These are phyloP conservation scores for Cladosporium sp. DNA, from an alignment of 2,329 filamentous ascomycete genomes.

Conservation along the genomic window DNA sequence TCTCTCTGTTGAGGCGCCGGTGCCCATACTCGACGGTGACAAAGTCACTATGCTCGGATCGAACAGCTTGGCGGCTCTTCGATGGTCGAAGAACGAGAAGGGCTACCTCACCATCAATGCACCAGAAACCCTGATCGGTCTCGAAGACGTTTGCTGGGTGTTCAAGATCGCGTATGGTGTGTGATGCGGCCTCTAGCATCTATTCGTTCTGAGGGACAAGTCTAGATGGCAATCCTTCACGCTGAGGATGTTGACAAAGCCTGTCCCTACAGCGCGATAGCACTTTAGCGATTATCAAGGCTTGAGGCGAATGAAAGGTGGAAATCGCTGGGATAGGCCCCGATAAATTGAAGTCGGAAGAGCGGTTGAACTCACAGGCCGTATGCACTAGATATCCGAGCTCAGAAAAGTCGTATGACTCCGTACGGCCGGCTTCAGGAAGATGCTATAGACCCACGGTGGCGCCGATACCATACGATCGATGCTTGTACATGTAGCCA, in stretches of 20 bases:
- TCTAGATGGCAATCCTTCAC: too few relatives aligned
- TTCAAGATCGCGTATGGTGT: background rate
- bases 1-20: conserved; percentile 39
- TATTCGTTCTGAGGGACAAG: background rate
- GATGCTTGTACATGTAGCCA: background rate
- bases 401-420: background rate
- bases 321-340: too few relatives aligned
- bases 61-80: background rate
- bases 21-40: conserved; percentile 49
- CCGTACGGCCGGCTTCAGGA: background rate
- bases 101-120: background rate
- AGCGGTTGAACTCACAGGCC: too few relatives aligned
- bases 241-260: too few relatives aligned
- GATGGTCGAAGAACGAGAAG: background rate
- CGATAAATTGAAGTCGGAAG: too few relatives aligned
- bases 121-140: background rate
- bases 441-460: background rate
- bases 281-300: too few relatives aligned
- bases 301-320: too few relatives aligned
- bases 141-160: background rate
- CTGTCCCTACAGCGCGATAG: too few relatives aligned
- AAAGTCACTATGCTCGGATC: conserved; percentile 41
- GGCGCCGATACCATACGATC: conserved; percentile 3
- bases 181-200: background rate
- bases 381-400: background rate